These are phyloP conservation scores for Clitoria ternatea DNA, from an alignment of 306 rosid species.

Conservation along the genomic window DNA sequence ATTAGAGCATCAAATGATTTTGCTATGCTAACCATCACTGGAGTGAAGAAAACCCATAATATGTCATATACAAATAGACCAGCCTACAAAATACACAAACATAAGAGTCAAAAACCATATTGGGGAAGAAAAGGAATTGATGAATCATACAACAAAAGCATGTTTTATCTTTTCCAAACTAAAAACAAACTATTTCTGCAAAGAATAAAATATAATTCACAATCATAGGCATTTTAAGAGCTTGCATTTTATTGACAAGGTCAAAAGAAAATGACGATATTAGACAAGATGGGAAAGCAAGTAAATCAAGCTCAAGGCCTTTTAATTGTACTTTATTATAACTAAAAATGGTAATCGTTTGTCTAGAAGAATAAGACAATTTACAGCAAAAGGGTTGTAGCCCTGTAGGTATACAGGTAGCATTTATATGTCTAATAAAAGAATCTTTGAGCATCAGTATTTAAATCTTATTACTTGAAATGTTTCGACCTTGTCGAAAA, in stretches of 20 bases:
- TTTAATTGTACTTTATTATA: background rate
- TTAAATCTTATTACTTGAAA: too few relatives aligned
- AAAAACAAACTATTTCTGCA: background rate
- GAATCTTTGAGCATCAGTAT: background rate
- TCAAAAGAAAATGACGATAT: background rate
- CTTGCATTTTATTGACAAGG: background rate
- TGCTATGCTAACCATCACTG: conserved; percentile 99
- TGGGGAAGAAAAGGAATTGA: background rate
- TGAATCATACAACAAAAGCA: background rate
- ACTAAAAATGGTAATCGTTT: background rate
- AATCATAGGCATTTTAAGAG: background rate
- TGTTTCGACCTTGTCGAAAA: too few relatives aligned
- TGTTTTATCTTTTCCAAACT: background rate
- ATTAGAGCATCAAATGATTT: conserved; percentile 99
- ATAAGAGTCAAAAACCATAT: conserved; percentile 13
- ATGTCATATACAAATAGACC: conserved; percentile 96
- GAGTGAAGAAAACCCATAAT: conserved; percentile 99
- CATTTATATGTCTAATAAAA: background rate
- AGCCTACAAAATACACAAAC: conserved; percentile 49
- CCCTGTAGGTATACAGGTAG: background rate
- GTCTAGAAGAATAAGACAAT: background rate
- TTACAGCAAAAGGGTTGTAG: conserved; percentile 5
- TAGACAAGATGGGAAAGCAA: background rate
- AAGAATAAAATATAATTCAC: background rate
- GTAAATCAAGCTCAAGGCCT: background rate